Base-by-base conservation (phyloP, 176 grass and related monocot genomes). In the Hsuehochloa calcarea region DNA sequence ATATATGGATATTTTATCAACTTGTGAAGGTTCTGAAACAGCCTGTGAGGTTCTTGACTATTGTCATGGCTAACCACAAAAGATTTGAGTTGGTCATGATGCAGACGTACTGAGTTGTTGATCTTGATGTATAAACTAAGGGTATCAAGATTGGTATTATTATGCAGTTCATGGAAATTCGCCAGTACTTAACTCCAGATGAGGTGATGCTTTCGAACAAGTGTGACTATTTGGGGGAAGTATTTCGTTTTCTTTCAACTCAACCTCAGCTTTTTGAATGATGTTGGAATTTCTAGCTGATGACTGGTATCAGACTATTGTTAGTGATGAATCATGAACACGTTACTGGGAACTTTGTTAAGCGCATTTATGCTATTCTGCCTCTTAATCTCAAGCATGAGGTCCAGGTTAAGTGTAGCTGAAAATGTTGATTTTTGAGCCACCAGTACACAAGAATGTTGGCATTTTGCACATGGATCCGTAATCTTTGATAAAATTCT, bases 311-410 rank as follows among this genome's bases (percentile, higher is more conserved):
- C 61, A 34, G 10, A 40, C 62, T 40, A 40, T 51, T 40, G 27
- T 70, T 79, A 19, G 46, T 72, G 74, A 73, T 55, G 75, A 87
- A 65, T 79, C 58, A 66, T 19, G 22, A 63, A 38, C 49, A 59
- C 60, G 19, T 80, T 45, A 8, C 43, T 10, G 16, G 23, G n/a
- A 63, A 72, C 46, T 79, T 84, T 84, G 38, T 11, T 46, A 25
- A 65, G 23, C 10, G 61, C 52, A 8, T 74, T 25, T 85, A 46
- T 84, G 67, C 51, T 70, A 62, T 80, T 45, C 51, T 67, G 13
- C 68, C 22, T 67, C 65, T 5, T 70, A 63, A 39, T 54, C 34
- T 62, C 19, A 19, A 72, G 58, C 45, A 72, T 25, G 67, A 72
- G 66, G 74, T 22, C 54, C 34, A 38, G 16, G 56, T 43, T 62